Base-by-base conservation (phyloP, 441 rosid genomes). In the Aquilaria agallochum region DNA sequence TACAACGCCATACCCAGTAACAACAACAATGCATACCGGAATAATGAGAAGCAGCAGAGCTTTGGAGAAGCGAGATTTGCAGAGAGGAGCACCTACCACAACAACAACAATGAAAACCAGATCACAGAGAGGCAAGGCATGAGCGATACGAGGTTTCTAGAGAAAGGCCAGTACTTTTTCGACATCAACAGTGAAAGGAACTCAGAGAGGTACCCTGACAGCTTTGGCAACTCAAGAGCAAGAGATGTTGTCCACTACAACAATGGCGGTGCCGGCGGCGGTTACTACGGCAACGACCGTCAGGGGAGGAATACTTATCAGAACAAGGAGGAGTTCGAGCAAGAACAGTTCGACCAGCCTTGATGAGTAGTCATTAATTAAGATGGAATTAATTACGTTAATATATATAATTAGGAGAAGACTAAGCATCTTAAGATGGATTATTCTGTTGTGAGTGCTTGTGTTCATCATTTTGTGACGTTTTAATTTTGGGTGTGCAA, bases 131-230 rank as follows among this genome's bases (percentile, higher is more conserved):
- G 75, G 66, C 74, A 69, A 66, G 82, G 79, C 9, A 72, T 78
- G 82, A 78, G 82, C 10, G 79, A 74, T 50, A 78, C 82, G 10
- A 66, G 82, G 65, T 78, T 50, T 62, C 47, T 78, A 76, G 78
- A 74, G 14, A 72, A 78, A 0, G 82, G 82, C 50, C 74, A 69
- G 31, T 78, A 78, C 57, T 74, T 49, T 51, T 51, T 48, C 54
- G 76, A 72, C 47, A 45, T 72, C 57, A 34, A 60, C 1, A 68
- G 53, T 45, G 70, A 74, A 5, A 69, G 72, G 45, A 78, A 74
- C 53, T 70, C 42, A 3, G 42, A 36, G 6, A 36, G 7, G 42
- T 27, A 53, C 12, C 55, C 31, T 1, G 5, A 20, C 10, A 13
- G 27, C 2, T 5, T n/a, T 2, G 53, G 14, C 5, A 14, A 4